Base-by-base conservation (phyloP, 176 grass and related monocot species). In the Otatea glauca region DNA sequence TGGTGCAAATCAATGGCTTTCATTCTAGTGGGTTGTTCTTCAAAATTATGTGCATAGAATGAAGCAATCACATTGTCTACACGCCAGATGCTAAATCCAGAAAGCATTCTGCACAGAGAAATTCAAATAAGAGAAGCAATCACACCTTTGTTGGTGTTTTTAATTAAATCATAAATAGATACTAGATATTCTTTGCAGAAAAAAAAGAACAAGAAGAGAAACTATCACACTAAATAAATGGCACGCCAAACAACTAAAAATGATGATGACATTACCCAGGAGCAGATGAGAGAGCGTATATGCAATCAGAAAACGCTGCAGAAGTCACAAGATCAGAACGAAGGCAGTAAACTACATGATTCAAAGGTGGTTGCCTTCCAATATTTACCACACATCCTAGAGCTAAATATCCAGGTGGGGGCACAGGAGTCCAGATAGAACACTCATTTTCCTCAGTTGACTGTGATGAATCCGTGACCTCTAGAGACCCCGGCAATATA, bases 351-450 rank as follows among this genome's bases (percentile, higher is more conserved):
- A 94, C 87, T 62, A 90, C 74, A 84, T 98, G 88, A 76, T 94
- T 98, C 74, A 91, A 87, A 88, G 96, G 96, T 85, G 93, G 96
- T 49, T 81, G 77, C 27, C 69, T 92, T 78, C 96, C 96, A 35
- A 80, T 80, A 81, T 95, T 90, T 71, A 87, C 93, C 68, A 98
- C 93, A 34, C 93, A 98, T 89, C 96, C 96, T 61, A 98, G 60
- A 55, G 96, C 89, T 38, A 87, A 89, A 70, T 98, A 98, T 80
- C 96, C 96, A 69, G 83, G 80, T 78, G 93, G 93, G 12, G 93
- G 91, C 60, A 95, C 83, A 77, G 96, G 96, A 90, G 86, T 32
- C 96, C 96, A 98, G 83, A 98, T 93, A 68, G 96, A 98, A 85
- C 96, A 98, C 2, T 88, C 91, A 35, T 78, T 90, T 66, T 87